Evolutionary conservation across 192 early-diverging fungal species (phyloP).

Genomic region (Coemansia sp.): DNA sequence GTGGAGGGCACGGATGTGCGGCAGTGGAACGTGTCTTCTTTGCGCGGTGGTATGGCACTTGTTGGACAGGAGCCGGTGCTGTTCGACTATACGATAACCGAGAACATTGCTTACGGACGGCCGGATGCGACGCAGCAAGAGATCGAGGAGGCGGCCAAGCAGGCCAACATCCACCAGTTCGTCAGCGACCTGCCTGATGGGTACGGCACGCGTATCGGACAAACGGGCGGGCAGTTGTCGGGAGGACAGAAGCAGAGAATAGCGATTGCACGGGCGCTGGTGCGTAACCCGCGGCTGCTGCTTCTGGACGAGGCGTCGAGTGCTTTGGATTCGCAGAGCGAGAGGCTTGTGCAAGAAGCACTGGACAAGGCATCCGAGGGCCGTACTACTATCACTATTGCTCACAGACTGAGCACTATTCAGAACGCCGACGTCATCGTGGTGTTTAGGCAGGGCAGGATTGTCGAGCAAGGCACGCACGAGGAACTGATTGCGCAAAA

Average conservation of each 20-base stretch:
- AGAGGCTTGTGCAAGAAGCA: conserved; percentile 75
- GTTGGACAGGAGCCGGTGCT: conserved; percentile 92
- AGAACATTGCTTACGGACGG: conserved; percentile 81
- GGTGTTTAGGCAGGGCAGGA: conserved; percentile 60
- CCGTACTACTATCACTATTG: conserved; percentile 71
- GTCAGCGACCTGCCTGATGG: conserved; percentile 53
- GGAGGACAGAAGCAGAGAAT: conserved; percentile 71
- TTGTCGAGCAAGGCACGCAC: conserved; percentile 70
- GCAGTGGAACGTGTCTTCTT: conserved; percentile 60
- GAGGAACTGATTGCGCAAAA: conserved; percentile 55
- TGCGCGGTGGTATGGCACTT: conserved; percentile 75
- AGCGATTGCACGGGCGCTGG: conserved; percentile 67
- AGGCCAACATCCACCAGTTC: conserved; percentile 64
- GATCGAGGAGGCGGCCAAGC: conserved; percentile 55
- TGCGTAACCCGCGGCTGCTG: conserved; percentile 66
- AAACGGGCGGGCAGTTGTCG: conserved; percentile 60
- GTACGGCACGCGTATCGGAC: conserved; percentile 66
- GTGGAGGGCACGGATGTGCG: conserved; percentile 61
- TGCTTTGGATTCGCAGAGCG: conserved; percentile 77
- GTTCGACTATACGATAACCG: conserved; percentile 81
- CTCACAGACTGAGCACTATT: conserved; percentile 80
- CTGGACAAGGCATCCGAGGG: conserved; percentile 65
- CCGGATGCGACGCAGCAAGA: conserved; percentile 54
- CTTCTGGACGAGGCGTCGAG: conserved; percentile 83
- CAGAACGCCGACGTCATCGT: conserved; percentile 74